phyloP scores from a whole-genome alignment of 164 flowering plant genomes.

The Tetracentron sinense region DNA sequence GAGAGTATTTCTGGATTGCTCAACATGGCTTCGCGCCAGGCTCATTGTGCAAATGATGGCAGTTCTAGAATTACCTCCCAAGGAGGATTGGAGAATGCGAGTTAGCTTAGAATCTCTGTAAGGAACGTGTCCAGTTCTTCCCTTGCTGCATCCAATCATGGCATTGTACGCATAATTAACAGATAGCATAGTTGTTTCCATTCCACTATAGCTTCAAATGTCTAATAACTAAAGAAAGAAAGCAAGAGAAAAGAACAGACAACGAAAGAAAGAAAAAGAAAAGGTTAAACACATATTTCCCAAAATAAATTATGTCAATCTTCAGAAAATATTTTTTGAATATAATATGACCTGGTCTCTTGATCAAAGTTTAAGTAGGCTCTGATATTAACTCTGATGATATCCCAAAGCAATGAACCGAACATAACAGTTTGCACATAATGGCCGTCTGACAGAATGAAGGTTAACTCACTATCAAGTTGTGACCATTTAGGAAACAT shows the following conservation, averaged over 20 bases:
- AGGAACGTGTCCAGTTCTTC: constrained; percentile 64
- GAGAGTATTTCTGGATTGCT: constrained; percentile 93
- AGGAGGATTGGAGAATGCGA: constrained; percentile 61
- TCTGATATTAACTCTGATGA: not conserved
- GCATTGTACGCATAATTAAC: not conserved
- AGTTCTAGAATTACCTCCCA: constrained; percentile 94
- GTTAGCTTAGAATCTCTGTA: constrained; percentile 72
- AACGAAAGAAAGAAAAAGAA: not conserved
- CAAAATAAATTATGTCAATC: not conserved
- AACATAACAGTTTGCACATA: too few relatives aligned
- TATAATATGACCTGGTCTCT: too few relatives aligned
- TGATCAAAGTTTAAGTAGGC: not conserved
- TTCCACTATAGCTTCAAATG: not conserved
- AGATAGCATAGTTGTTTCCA: not conserved
- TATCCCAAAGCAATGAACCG: too few relatives aligned
- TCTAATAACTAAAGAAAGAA: not conserved
- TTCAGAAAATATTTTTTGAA: not conserved
- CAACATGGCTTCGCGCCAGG: constrained; percentile 82
- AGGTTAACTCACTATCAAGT: not conserved
- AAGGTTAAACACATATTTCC: not conserved
- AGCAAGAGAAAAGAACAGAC: not conserved
- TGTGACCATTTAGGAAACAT: not conserved
- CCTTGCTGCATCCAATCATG: constrained; percentile 58
- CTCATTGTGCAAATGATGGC: constrained; percentile 95
- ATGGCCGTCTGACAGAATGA: constrained; percentile 1